phyloP scores from a whole-genome alignment of 140 eudicot species.

The Erigeron philadelphicus region DNA sequence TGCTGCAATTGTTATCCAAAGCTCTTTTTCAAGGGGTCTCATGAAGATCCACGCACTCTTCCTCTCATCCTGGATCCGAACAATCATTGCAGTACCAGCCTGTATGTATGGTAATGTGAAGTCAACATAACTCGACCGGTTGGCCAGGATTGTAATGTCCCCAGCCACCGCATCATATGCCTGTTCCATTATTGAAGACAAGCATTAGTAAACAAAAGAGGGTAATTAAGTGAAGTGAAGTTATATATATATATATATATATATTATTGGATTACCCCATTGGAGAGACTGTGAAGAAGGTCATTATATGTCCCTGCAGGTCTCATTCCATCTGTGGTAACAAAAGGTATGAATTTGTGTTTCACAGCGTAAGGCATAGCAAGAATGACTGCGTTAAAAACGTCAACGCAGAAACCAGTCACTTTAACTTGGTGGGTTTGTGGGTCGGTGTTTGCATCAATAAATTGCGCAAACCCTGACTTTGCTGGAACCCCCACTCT shows the following conservation, averaged over 20 bases:
- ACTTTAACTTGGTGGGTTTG: slow-evolving; percentile 22
- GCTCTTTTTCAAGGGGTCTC: slow-evolving; percentile 4
- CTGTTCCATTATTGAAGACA: slow-evolving; percentile 16
- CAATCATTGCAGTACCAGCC: slow-evolving; percentile 43
- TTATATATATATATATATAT: too few relatives aligned
- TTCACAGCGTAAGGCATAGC: slow-evolving; percentile 38
- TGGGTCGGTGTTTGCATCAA: slow-evolving; percentile 26
- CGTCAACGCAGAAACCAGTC: slow-evolving; percentile 53
- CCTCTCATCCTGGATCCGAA: slow-evolving; percentile 28
- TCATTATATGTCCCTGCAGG: slow-evolving; percentile 37
- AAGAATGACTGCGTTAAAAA: slow-evolving; percentile 41
- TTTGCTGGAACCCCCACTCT: slow-evolving; percentile 48
- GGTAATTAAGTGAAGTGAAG: background rate
- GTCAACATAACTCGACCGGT: slow-evolving; percentile 33
- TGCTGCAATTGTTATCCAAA: slow-evolving; percentile 37
- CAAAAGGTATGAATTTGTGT: slow-evolving; percentile 36
- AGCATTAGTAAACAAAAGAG: background rate
- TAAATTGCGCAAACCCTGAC: slow-evolving; percentile 34
- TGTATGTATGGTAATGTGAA: slow-evolving; percentile 54
- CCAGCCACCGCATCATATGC: slow-evolving; percentile 44
- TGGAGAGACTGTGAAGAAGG: slow-evolving; percentile 31
- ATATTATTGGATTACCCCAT: slow-evolving; percentile 28
- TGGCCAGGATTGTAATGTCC: slow-evolving; percentile 40
- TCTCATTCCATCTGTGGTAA: background rate
- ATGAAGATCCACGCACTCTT: slow-evolving; percentile 40